Percentiles rank a stretch among this genome's conserved stretches.
Conservation (phyloP, 768 basidiomycete species). For the Hygrocybe punicea region DNA sequence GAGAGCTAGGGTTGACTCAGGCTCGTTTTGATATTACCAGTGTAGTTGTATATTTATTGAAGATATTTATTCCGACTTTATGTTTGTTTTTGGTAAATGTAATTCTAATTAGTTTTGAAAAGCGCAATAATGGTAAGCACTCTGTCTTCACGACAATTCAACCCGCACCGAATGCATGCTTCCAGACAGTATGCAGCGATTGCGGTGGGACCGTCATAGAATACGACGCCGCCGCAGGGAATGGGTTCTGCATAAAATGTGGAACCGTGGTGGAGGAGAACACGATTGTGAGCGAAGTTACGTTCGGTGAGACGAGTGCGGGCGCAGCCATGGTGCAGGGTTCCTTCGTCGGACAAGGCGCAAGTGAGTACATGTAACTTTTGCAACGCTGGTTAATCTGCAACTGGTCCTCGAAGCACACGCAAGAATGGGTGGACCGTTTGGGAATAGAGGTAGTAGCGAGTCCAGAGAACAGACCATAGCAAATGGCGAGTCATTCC, state of each 20-base stretch:
- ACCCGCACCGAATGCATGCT: background rate
- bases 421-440: slow-evolving; percentile 78
- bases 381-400: background rate
- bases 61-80: slow-evolving; percentile 1
- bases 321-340: slow-evolving; percentile 97
- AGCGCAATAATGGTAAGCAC: too few species aligned
- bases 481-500: slow-evolving; percentile 63
- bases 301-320: slow-evolving; percentile 88
- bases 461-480: slow-evolving; percentile 92
- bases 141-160: too few species aligned
- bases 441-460: slow-evolving; percentile 70
- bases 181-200: slow-evolving; percentile 63
- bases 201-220: slow-evolving; percentile 84
- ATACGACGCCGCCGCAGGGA: slow-evolving; percentile 79
- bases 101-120: too few species aligned
- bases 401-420: slow-evolving; percentile 49
- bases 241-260: slow-evolving; percentile 81
- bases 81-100: too few species aligned
- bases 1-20: background rate
- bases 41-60: background rate
- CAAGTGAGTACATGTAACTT: slow-evolving; percentile 58
- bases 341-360: slow-evolving; percentile 83
- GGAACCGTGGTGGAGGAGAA: slow-evolving; percentile 92
- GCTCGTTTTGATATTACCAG: too few species aligned
- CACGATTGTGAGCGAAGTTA: slow-evolving; percentile 88